Conservation (phyloP, 2,329 filamentous ascomycete species). For the Arthrobotrys conoides region DNA sequence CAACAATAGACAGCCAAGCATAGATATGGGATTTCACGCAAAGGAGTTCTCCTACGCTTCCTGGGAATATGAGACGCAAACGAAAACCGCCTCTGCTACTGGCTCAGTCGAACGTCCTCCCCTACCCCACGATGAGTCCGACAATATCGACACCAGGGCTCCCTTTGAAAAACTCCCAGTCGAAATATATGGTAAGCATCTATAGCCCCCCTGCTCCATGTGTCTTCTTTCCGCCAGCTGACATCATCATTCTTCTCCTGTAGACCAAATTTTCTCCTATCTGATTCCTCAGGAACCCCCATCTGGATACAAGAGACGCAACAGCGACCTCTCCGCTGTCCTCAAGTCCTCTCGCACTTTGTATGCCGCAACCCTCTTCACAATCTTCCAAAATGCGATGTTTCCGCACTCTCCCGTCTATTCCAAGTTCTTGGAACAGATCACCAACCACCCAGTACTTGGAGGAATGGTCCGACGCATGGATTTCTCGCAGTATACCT, state of each 20-base stretch:
- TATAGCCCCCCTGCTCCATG: constrained; percentile 5
- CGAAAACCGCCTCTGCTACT: constrained; percentile 31
- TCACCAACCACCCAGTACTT: constrained; percentile 76
- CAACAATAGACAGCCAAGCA: background rate
- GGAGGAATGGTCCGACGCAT: constrained; percentile 83
- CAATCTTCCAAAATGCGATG: constrained; percentile 83
- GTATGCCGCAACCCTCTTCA: constrained; percentile 79
- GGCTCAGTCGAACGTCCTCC: constrained; percentile 29
- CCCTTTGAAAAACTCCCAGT: constrained; percentile 78
- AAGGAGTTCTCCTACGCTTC: constrained; percentile 56
- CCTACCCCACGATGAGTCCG: constrained; percentile 11
- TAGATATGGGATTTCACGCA: constrained; percentile 57
- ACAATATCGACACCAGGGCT: constrained; percentile 64
- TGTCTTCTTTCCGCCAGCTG: constrained; percentile 16
- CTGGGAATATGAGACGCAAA: constrained; percentile 56
- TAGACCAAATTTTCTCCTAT: constrained; percentile 81
- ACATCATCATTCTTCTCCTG: constrained; percentile 42
- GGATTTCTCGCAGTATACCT: constrained; percentile 89
- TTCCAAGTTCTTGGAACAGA: constrained; percentile 81
- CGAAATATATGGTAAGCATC: constrained; percentile 78
- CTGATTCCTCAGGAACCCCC: constrained; percentile 80
- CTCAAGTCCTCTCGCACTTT: constrained; percentile 82
- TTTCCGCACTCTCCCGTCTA: constrained; percentile 87
- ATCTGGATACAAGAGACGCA: constrained; percentile 82
- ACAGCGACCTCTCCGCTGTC: constrained; percentile 82